phyloP scores from a whole-genome alignment of 2,329 filamentous ascomycete genomes.

The Venturia oleaginea region DNA sequence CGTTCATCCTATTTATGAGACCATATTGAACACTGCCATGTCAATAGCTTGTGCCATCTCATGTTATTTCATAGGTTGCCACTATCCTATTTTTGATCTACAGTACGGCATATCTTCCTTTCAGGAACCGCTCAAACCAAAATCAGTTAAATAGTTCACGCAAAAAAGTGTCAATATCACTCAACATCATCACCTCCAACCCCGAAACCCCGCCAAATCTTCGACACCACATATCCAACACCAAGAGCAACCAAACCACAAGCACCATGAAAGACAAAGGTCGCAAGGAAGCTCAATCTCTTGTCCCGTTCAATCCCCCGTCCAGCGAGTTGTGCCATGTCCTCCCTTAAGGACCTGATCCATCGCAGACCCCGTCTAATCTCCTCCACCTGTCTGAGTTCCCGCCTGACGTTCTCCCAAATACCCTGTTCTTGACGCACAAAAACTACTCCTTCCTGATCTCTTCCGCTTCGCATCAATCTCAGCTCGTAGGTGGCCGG shows the following conservation, averaged over 20 bases:
- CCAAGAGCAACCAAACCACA: background rate
- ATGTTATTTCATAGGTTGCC: no score
- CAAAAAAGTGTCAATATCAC: no score
- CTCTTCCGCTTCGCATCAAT: background rate
- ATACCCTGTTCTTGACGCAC: background rate
- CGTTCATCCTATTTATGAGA: no score
- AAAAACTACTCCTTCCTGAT: background rate
- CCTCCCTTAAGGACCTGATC: background rate
- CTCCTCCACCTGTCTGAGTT: background rate
- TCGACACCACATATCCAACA: background rate
- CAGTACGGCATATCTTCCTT: no score
- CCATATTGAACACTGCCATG: no score
- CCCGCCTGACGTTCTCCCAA: background rate
- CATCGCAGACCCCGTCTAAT: background rate
- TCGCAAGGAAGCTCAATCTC: background rate
- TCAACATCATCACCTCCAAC: background rate
- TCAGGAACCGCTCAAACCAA: no score
- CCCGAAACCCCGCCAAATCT: background rate
- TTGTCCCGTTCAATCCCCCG: no score
- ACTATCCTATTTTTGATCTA: no score
- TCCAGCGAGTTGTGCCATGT: no score
- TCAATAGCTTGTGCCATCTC: no score
- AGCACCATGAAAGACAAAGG: background rate
- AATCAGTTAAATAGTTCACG: no score
- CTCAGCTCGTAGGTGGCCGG: background rate